Evolutionary conservation across 306 rosid species (phyloP), one percentile per base, ranked within the genome.

Genomic region (Crotalaria pallida): DNA sequence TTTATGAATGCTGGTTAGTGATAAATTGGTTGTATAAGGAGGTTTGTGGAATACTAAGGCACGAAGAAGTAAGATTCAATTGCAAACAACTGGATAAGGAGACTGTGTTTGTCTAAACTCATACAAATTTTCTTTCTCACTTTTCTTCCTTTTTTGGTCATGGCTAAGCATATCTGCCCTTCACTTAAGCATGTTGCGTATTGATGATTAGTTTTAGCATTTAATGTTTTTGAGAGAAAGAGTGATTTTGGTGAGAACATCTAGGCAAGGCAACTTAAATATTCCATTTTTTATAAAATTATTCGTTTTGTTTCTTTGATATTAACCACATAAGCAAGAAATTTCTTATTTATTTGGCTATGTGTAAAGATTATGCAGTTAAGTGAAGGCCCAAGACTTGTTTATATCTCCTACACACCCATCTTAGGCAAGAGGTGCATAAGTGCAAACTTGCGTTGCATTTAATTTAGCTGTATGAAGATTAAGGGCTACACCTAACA

Each of bases 41-140:
- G 16, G 5, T 52, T 49, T 18, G 43, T 66, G 55, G 47, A 53
- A 71, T 65, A 48, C 24, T 3, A 27, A 17, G 63, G 61, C 53
- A 45, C 31, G 72, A 27, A 49, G 23, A 51, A 52, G 47, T 12
- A 2, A 3, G 47, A 16, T 72, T 40, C 62, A 73, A 67, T 79
- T 43, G 34, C 74, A 41, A 27, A 15, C 33, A n/a, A 26, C 31
- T 63, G 73, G 17, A 69, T 44, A 16, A 33, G 67, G 51, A 59
- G 44, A 18, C 34, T 21, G 23, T 12, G 75, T 61, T 47, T 53
- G 40, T 60, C 59, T 3, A 58, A 49, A 67, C 21, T 31, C 62
- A 56, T 33, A 23, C 16, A 47, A 12, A 18, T 64, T 71, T 64
- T 66, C 51, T 58, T 53, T 36, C 11, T 36, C 9, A 8, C 11